Evolutionary conservation across 2,329 filamentous ascomycete species (phyloP), one percentile per base, ranked within the genome.

Genomic region (Stemphylium vesicarium): DNA sequence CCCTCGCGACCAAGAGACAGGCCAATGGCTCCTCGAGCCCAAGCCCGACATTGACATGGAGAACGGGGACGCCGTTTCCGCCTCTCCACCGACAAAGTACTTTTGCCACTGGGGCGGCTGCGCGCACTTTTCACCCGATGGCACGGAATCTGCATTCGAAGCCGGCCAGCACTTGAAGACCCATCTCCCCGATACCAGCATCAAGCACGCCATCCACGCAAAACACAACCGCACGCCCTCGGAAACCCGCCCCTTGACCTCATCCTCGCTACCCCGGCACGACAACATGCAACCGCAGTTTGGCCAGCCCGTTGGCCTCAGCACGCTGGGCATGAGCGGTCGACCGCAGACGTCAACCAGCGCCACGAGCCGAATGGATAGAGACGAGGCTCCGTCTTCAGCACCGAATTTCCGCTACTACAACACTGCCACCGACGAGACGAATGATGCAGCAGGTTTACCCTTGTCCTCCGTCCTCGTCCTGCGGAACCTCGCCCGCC

Each of bases 381-480:
- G 36, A 37, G 69, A 52, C 11, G 50, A 50, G 20, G 45, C 33
- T 18, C 50, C 66, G 33, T 61, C 64, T n/a, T 61, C 65, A 15
- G 46, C 59, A 3, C 70, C 66, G 18, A 65, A 75, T 38, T 69
- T 74, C 59, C 66, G 71, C 32, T 79, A 75, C 62, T 75, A 77
- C 61, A 79, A 80, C 45, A 81, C 81, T n/a, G 72, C 76, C 1
- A 74, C 76, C 12, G 81, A 84, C 58, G 81, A 84, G 61, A 70
- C 72, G 4, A 62, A 64, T 49, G 80, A 92, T 67, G 88, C 90
- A 2, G 88, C 88, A 1, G 91, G 91, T 4, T 87, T 94, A 32
- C 89, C 91, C n/a, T 81, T 94, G 6, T 90, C 88, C 50, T 88
- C 89, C 2, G 87, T 89, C 12, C 80, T 94, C 24, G 89, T 95